Conservation (phyloP, 2,329 filamentous ascomycete species). For the Ophiocordyceps camponoti-leonardi region DNA sequence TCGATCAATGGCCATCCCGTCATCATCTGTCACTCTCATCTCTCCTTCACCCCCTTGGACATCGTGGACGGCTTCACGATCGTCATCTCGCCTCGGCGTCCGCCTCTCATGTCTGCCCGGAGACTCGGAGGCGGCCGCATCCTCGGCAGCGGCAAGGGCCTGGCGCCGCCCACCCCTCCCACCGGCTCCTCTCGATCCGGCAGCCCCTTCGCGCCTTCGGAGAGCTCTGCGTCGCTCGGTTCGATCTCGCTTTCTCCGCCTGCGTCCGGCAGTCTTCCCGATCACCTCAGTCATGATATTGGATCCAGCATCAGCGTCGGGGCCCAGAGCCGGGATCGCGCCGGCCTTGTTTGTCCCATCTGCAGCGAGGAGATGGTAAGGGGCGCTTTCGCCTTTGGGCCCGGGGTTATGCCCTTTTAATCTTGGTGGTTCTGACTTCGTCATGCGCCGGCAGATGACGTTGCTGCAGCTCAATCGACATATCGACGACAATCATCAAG, state of each 20-base stretch:
- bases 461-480: constrained; percentile 75
- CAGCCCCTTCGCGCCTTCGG: constrained; percentile 37
- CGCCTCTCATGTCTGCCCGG: constrained; percentile 52
- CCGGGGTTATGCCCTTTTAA: neutral
- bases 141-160: constrained; percentile 68
- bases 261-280: constrained; percentile 43
- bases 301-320: constrained; percentile 61
- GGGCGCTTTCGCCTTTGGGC: neutral
- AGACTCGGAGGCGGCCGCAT: constrained; percentile 87
- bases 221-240: constrained; percentile 61
- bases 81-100: constrained; percentile 11
- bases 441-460: constrained; percentile 45
- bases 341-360: constrained; percentile 80
- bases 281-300: constrained; percentile 54
- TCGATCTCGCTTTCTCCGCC: constrained; percentile 52
- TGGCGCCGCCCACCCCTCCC: constrained; percentile 43
- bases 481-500: constrained; percentile 79
- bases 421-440: neutral
- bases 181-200: constrained; percentile 22
- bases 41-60: constrained; percentile 6
- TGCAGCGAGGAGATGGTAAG: constrained; percentile 92
- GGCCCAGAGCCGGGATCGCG: constrained; percentile 32
- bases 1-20: too few species aligned
- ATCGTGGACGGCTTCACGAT: neutral
- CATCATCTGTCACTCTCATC: constrained; percentile 6